phyloP scores from a whole-genome alignment of 306 rosid genomes.

The Vicia villosa region DNA sequence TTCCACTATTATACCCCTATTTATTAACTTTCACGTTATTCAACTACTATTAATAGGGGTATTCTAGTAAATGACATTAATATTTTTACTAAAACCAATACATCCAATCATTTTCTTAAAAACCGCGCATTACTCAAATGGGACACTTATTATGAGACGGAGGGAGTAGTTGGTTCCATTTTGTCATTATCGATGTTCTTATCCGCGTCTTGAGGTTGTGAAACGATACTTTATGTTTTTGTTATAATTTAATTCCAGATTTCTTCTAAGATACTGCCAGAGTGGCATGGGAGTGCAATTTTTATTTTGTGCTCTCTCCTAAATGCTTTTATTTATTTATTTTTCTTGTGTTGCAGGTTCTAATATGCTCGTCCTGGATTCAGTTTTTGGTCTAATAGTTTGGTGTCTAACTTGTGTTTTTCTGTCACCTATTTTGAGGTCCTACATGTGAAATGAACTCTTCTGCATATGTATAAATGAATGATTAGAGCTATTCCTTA shows the following conservation, averaged over 20 bases:
- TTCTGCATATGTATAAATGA: slow-evolving; percentile 16
- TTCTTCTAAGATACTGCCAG: slow-evolving; percentile 25
- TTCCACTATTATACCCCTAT: too few relatives aligned
- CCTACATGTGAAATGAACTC: slow-evolving; percentile 28
- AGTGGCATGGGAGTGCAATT: slow-evolving; percentile 1
- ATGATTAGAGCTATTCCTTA: slow-evolving; percentile 4
- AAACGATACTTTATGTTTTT: neutral
- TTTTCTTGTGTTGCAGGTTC: slow-evolving; percentile 10
- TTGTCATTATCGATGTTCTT: slow-evolving; percentile 13
- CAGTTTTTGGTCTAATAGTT: slow-evolving; percentile 19
- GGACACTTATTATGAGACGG: too few relatives aligned
- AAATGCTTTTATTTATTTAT: neutral
- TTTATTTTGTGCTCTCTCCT: slow-evolving; percentile 15
- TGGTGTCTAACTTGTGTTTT: slow-evolving; percentile 13
- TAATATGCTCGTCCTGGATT: slow-evolving; percentile 25
- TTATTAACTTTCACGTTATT: too few relatives aligned
- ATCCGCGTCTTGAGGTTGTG: slow-evolving; percentile 13
- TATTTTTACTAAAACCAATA: too few relatives aligned
- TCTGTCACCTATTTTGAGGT: neutral
- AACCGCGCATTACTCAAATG: too few relatives aligned
- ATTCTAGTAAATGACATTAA: too few relatives aligned
- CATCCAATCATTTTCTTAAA: too few relatives aligned
- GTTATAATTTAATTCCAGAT: slow-evolving; percentile 5
- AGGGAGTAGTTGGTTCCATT: slow-evolving; percentile 28
- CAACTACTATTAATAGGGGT: too few relatives aligned